Base-by-base conservation (phyloP, 1,284 basidiomycete genomes). In the Coriolopsis trogii region DNA sequence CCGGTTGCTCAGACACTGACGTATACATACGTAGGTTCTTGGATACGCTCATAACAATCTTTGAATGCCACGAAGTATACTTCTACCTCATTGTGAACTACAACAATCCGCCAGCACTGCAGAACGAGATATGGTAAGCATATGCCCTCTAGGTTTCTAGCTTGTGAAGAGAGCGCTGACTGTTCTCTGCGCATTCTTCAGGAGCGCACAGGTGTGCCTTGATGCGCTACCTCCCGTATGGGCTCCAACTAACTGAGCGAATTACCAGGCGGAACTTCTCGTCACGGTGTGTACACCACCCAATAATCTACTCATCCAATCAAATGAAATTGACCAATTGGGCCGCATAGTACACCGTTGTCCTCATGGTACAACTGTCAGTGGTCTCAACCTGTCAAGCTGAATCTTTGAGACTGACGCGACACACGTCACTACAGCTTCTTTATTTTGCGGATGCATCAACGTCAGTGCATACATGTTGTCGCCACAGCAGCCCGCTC, bases 291-390 rank as follows among this genome's bases (percentile, higher is more conserved):
- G 53, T 41, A 21, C 8, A n/a, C n/a, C n/a, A n/a, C n/a, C n/a
- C n/a, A n/a, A n/a, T n/a, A n/a, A n/a, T n/a, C n/a, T n/a, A n/a
- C n/a, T n/a, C n/a, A n/a, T n/a, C n/a, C n/a, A n/a, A n/a, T n/a
- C n/a, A n/a, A n/a, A n/a, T n/a, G n/a, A n/a, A n/a, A n/a, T n/a
- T n/a, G n/a, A n/a, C n/a, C n/a, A n/a, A n/a, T n/a, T n/a, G n/a
- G n/a, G n/a, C n/a, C n/a, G n/a, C n/a, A n/a, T n/a, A 59, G 58
- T 59, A 49, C 23, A 47, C 51, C 3, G 49, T 48, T 1, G 58
- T 59, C 9, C 29, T 55, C 7, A 36, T 59, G 10, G 58, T 52
- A 23, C 58, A 59, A n/a, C 24, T 59, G 58, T 59, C 21, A 33
- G 54, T 16, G 5, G 5, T n/a, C 1, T 4, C 5, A 13, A 9